Evolutionary conservation across 345 rosid genomes (phyloP).

Genomic region (Arabidopsis suecica): DNA sequence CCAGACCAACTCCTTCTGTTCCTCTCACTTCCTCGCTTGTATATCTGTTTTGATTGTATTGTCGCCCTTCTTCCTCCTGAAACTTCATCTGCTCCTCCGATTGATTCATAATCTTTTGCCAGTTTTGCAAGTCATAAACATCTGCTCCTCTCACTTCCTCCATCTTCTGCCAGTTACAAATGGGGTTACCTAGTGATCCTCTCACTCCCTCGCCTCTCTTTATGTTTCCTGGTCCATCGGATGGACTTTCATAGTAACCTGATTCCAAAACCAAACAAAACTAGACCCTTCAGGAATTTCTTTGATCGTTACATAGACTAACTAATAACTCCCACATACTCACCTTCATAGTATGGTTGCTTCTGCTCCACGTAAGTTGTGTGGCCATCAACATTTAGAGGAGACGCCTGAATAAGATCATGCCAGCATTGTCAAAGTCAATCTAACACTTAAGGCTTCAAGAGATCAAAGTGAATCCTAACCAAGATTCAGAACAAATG

Average conservation of each 20-base stretch:
- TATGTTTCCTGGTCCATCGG: neutral
- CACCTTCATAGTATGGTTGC: neutral
- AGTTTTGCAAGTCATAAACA: too few relatives aligned
- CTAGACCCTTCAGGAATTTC: neutral
- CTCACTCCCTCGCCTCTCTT: neutral
- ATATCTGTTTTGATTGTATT: neutral
- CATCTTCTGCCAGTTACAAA: too few relatives aligned
- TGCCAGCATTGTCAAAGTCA: neutral
- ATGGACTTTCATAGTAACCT: neutral
- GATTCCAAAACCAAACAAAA: slow-evolving; percentile 7
- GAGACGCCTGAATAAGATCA: slow-evolving; percentile 67
- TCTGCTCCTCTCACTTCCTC: too few relatives aligned
- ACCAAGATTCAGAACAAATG: neutral
- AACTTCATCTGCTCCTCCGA: neutral
- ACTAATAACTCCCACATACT: neutral
- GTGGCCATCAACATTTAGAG: slow-evolving; percentile 57
- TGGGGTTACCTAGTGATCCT: neutral
- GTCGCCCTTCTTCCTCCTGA: neutral
- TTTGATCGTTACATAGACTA: neutral
- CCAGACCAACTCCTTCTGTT: neutral
- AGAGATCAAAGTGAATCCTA: neutral
- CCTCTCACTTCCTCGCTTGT: neutral
- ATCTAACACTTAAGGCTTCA: neutral
- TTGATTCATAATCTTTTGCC: too few relatives aligned
- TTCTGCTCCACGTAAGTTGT: slow-evolving; percentile 60